Conservation (phyloP, 495 filamentous ascomycete genomes). For the Tuber borchii region DNA sequence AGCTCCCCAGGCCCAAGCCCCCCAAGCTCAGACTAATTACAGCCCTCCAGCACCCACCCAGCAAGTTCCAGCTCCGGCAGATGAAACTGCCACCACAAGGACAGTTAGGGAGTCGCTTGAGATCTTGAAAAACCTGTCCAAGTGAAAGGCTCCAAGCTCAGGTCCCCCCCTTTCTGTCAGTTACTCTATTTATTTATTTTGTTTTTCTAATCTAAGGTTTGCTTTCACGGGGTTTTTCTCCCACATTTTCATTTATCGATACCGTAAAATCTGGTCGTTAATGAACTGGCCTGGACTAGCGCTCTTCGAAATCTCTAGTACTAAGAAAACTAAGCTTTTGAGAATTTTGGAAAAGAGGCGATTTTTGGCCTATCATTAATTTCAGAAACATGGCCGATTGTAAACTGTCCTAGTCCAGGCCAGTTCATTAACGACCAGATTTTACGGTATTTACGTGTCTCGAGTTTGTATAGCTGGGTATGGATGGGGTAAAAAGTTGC, state of each 20-base stretch:
- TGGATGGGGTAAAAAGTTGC: background rate
- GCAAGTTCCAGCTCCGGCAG: background rate
- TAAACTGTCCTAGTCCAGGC: no score
- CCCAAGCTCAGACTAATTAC: background rate
- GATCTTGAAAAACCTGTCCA: conserved; percentile 1
- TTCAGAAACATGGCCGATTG: no score
- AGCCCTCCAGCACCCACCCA: background rate
- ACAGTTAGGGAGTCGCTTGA: background rate
- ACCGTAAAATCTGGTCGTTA: no score
- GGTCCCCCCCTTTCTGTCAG: background rate
- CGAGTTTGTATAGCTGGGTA: background rate
- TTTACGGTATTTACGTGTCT: background rate
- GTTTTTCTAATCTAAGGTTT: background rate
- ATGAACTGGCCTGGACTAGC: no score
- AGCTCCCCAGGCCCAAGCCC: conserved; percentile 15
- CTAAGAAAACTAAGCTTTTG: no score
- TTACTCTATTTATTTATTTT: background rate
- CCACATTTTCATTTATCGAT: background rate
- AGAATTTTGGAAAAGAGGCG: no score
- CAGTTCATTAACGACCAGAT: no score
- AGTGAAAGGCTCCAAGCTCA: background rate
- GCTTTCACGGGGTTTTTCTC: background rate
- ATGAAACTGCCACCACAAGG: background rate
- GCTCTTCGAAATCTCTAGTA: no score
- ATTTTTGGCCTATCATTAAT: no score